These are phyloP conservation scores for Coniochaeta sp. DNA, from an alignment of 2,329 filamentous ascomycete genomes.

Conservation along the genomic window DNA sequence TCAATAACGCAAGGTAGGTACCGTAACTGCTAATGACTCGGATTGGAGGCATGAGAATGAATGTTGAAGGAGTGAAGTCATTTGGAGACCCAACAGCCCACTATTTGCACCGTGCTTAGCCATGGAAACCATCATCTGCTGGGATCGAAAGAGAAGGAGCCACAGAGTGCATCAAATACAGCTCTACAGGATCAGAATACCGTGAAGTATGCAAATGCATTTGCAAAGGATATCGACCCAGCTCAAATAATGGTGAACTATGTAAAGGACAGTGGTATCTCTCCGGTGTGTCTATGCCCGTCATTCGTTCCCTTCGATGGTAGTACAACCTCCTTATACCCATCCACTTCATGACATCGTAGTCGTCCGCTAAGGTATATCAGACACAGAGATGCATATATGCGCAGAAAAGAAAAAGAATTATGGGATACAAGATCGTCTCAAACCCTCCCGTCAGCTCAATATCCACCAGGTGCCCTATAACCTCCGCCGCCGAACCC, in stretches of 20 bases:
- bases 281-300: no score
- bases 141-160: background rate
- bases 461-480: slow-evolving; percentile 3
- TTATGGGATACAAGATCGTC: background rate
- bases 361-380: background rate
- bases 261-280: background rate
- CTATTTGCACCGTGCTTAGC: slow-evolving; percentile 7
- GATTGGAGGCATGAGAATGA: no score
- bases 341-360: background rate
- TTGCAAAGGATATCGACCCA: no score
- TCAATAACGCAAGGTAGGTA: no score
- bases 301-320: background rate
- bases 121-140: no score
- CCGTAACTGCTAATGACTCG: no score
- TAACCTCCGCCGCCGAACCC: slow-evolving; percentile 4
- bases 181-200: no score
- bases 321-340: background rate
- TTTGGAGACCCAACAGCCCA: slow-evolving; percentile 4
- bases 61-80: slow-evolving; percentile 10
- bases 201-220: no score
- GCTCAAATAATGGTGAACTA: background rate
- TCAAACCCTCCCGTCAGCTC: no score
- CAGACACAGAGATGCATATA: background rate
- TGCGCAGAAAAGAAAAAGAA: slow-evolving; percentile 1
- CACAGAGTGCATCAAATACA: no score